Evolutionary conservation across 495 filamentous ascomycete genomes (phyloP), one percentile per base, ranked within the genome.

Genomic region (Aspergillus taichungensis): DNA sequence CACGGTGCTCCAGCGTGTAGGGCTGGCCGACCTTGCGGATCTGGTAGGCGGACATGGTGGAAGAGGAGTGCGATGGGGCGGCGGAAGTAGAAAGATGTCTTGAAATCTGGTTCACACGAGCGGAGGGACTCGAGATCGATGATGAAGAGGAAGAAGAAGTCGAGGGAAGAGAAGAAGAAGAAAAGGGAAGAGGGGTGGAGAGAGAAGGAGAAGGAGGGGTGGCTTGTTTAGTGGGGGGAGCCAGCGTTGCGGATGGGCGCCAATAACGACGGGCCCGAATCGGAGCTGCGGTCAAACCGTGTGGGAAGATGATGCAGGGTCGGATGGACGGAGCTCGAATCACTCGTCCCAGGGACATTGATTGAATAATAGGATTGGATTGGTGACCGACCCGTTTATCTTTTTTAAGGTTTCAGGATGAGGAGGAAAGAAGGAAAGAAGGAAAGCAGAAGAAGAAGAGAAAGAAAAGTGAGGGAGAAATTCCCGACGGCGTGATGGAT

Each of bases 1-100:
- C 82, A 62, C 92, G 88, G 79, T 96, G 85, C 75, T 97, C 94
- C 60, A 97, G 76, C 43, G 92, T 97, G 73, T 95, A 84, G 53
- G 88, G 81, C 47, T 84, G 78, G 51, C 79, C 94, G 57, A 95
- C 76, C 78, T 92, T 96, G 65, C 91, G 80, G 61, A 84, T 65
- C 54, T 74, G 71, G 79, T 88, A 72, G 39, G 18, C 18, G 18
- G 68, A 60, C 64, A 75, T 77, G 46, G 48, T 65, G 52, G 59
- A 53, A 10, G 62, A 35, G 18, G 33, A 10, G 30, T 46, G 47
- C 18, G 47, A 49, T 13, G 54, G 49, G 30, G 51, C 27, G 42
- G 52, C 39, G 13, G 61, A 44, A 31, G 53, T 49, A 54, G 55
- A 53, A 55, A 59, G 49, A 37, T 59, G 56, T 47, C 52, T 51